phyloP scores from a whole-genome alignment of 371 early-diverging fungal genomes.

The Haplosporangium sp. region DNA sequence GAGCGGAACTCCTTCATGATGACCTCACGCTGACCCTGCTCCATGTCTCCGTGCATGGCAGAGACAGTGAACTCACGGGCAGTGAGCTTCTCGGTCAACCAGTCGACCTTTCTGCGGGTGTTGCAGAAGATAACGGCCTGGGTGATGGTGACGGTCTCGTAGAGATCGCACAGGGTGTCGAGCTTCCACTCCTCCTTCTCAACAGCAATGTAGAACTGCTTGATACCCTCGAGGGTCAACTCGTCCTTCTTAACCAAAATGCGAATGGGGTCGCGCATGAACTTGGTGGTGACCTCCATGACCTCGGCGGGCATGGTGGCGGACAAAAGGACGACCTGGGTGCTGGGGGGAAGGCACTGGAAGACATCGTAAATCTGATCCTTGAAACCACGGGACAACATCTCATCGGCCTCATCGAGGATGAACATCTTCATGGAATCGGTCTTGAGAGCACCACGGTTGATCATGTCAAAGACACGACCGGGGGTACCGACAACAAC shows the following conservation, averaged over 20 bases:
- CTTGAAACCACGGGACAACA: slow-evolving; percentile 94
- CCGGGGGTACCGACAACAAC: slow-evolving; percentile 96
- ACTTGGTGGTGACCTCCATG: slow-evolving; percentile 91
- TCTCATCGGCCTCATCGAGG: slow-evolving; percentile 98
- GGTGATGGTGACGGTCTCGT: slow-evolving; percentile 91
- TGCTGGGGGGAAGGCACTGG: slow-evolving; percentile 82
- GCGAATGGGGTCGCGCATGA: slow-evolving; percentile 92
- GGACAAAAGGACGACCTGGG: slow-evolving; percentile 91
- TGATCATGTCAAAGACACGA: slow-evolving; percentile 95
- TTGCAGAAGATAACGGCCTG: slow-evolving; percentile 98
- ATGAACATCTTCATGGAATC: slow-evolving; percentile 90
- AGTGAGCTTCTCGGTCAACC: slow-evolving; percentile 86
- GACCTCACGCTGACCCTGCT: slow-evolving; percentile 95
- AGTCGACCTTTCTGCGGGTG: slow-evolving; percentile 94
- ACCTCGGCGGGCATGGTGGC: slow-evolving; percentile 96
- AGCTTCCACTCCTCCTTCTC: slow-evolving; percentile 93
- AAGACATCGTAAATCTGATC: slow-evolving; percentile 95
- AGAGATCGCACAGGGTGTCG: slow-evolving; percentile 93
- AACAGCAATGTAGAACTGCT: slow-evolving; percentile 95
- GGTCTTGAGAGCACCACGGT: slow-evolving; percentile 82
- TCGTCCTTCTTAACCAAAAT: slow-evolving; percentile 98
- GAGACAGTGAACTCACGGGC: slow-evolving; percentile 92
- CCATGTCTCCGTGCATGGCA: slow-evolving; percentile 98
- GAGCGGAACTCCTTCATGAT: slow-evolving; percentile 98
- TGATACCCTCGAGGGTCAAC: slow-evolving; percentile 92